phyloP scores from a whole-genome alignment of 495 filamentous ascomycete species.

The Tetracladium setigerum region DNA sequence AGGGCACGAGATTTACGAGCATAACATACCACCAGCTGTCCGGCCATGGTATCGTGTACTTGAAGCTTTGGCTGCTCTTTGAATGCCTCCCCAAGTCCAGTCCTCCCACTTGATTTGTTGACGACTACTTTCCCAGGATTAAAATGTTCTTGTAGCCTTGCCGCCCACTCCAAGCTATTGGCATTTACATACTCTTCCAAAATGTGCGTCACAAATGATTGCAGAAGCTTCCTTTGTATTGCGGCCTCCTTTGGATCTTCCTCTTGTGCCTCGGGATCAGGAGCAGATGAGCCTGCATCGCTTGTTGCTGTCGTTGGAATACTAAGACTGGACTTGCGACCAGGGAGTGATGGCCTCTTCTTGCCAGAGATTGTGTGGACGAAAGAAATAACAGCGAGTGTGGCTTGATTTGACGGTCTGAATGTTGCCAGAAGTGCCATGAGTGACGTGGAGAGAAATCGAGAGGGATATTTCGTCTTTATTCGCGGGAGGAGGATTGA shows the following conservation, averaged over 20 bases:
- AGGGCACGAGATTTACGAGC: neutral
- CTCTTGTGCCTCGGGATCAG: slow-evolving; percentile 72
- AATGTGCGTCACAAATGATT: slow-evolving; percentile 80
- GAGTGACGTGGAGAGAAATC: slow-evolving; percentile 86
- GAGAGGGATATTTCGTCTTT: slow-evolving; percentile 82
- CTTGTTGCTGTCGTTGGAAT: slow-evolving; percentile 6
- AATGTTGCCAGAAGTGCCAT: slow-evolving; percentile 69
- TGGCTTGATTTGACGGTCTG: slow-evolving; percentile 56
- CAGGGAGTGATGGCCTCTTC: slow-evolving; percentile 68
- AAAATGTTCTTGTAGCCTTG: slow-evolving; percentile 65
- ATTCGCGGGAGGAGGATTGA: slow-evolving; percentile 81
- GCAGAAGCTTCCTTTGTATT: slow-evolving; percentile 62
- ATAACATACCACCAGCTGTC: slow-evolving; percentile 62
- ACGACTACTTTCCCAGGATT: slow-evolving; percentile 49
- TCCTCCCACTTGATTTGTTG: slow-evolving; percentile 30
- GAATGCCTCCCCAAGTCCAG: slow-evolving; percentile 55
- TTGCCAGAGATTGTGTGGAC: slow-evolving; percentile 65
- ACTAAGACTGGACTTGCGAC: slow-evolving; percentile 46
- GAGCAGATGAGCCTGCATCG: slow-evolving; percentile 39
- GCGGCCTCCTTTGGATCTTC: slow-evolving; percentile 51
- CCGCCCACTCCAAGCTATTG: slow-evolving; percentile 63
- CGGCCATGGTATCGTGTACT: slow-evolving; percentile 61
- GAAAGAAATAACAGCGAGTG: slow-evolving; percentile 66
- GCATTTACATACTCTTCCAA: slow-evolving; percentile 70
- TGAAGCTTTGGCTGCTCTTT: slow-evolving; percentile 52